Base-by-base conservation (phyloP, 2,329 filamentous ascomycete genomes). In the Colletotrichum orchidophilum region DNA sequence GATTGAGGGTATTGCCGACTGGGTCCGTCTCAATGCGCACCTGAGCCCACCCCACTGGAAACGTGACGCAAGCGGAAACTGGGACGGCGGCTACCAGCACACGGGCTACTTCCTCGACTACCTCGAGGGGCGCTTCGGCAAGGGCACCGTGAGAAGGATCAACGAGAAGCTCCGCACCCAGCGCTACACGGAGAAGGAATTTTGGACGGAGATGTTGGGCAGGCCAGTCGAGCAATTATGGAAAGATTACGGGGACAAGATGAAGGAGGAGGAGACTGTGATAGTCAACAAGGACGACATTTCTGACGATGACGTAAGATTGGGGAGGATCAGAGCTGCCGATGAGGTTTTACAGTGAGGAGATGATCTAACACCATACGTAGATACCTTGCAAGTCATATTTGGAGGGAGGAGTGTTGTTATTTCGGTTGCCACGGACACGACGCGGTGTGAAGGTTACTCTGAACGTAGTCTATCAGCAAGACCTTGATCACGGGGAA, bases 91-190 rank as follows among this genome's bases (percentile, higher is more conserved):
- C 0, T 98, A 98, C 81, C 92, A 98, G 83, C 89, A 93, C 75
- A 98, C 96, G 7, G 96, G 92, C 1, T 98, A 94, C 80, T 98
- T 98, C 76, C 82, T 98, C 61, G 91, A 96, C 65, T 97, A 94
- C 83, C 83, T 98, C 57, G 95, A 98, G 82, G 80, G 84, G 42
- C 86, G 86, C 58, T 93, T 88, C 74, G 90, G 90, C 0, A 77
- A 80, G 9, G 90, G 88, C 8, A 89, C 88, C 0, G 86, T 93
- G 31, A 83, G 88, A 66, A 86, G 84, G 67, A 80, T 96, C 60
- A 93, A 97, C 77, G 92, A 91, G 77, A 88, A 87, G 74, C 80
- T 97, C 78, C 85, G 90, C 71, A 82, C 82, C n/a, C 83, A 83
- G 50, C 85, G 83, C 81, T 93, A 96, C 80, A 84, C 91, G 73